Conservation (phyloP, 108 stramenopile genomes). For the Mediolabrus comicus region DNA sequence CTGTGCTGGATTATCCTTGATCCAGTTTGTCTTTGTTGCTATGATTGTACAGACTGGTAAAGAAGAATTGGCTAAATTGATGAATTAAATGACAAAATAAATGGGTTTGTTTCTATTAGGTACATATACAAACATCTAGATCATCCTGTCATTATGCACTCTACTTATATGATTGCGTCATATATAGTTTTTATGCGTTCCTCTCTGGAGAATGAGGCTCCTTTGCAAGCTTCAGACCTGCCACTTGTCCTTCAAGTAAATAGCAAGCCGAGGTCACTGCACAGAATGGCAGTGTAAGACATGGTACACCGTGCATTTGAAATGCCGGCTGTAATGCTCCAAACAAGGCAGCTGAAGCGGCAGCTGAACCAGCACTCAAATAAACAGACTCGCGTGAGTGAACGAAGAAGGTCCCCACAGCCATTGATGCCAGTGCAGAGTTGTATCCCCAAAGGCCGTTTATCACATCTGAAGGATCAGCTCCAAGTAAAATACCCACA, state of each 20-base stretch:
- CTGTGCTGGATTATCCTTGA: constrained; percentile 49
- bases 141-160: background rate
- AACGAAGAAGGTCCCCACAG: constrained; percentile 76
- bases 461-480: constrained; percentile 48
- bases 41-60: constrained; percentile 67
- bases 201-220: constrained; percentile 77
- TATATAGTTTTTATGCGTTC: constrained; percentile 38
- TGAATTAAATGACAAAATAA: background rate
- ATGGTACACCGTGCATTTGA: constrained; percentile 59
- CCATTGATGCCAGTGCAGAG: constrained; percentile 70
- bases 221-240: constrained; percentile 53
- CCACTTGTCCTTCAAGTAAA: constrained; percentile 55
- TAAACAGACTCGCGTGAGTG: constrained; percentile 48
- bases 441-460: constrained; percentile 79
- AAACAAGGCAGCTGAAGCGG: constrained; percentile 66
- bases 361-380: constrained; percentile 64
- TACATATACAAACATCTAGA: background rate
- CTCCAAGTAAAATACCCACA: constrained; percentile 47
- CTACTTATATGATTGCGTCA: too few species aligned
- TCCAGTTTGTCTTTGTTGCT: constrained; percentile 77
- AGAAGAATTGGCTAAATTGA: constrained; percentile 57
- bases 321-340: constrained; percentile 66
- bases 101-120: too few species aligned
- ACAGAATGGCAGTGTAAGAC: constrained; percentile 82
- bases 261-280: constrained; percentile 66